phyloP scores from a whole-genome alignment of 352 stramenopile species.

The Phytopythium helicoides region DNA sequence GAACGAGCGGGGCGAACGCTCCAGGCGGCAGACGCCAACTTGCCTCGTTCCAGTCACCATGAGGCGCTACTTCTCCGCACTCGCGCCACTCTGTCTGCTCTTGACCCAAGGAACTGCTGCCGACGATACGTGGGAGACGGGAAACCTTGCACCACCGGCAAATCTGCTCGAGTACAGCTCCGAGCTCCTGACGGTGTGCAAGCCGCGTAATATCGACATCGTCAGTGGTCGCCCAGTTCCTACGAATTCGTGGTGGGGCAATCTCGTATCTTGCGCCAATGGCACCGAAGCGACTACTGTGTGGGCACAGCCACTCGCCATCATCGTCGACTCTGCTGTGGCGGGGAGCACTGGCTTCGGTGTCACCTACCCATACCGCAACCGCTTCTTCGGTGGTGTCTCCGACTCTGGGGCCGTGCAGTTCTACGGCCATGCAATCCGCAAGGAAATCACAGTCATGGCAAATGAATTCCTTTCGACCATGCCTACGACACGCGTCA shows the following conservation, averaged over 20 bases:
- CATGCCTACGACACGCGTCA: slow-evolving; percentile 44
- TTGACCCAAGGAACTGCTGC: not conserved
- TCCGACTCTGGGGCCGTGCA: slow-evolving; percentile 30
- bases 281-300: slow-evolving; percentile 53
- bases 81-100: slow-evolving; percentile 12
- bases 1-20: too few relatives aligned
- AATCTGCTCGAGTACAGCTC: slow-evolving; percentile 35
- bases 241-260: slow-evolving; percentile 84
- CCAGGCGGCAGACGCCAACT: slow-evolving; percentile 6
- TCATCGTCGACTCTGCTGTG: slow-evolving; percentile 41
- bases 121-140: slow-evolving; percentile 47
- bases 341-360: slow-evolving; percentile 26
- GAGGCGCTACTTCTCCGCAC: not conserved
- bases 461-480: slow-evolving; percentile 47
- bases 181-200: slow-evolving; percentile 40
- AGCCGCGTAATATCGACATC: slow-evolving; percentile 56
- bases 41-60: not conserved
- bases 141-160: slow-evolving; percentile 26
- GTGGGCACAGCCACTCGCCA: slow-evolving; percentile 68
- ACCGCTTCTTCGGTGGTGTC: slow-evolving; percentile 54
- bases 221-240: slow-evolving; percentile 46
- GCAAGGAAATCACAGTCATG: slow-evolving; percentile 62
- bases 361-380: slow-evolving; percentile 67
- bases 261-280: slow-evolving; percentile 63
- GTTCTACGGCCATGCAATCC: slow-evolving; percentile 59